phyloP scores from a whole-genome alignment of 768 basidiomycete genomes.

The Mycena vitilis region DNA sequence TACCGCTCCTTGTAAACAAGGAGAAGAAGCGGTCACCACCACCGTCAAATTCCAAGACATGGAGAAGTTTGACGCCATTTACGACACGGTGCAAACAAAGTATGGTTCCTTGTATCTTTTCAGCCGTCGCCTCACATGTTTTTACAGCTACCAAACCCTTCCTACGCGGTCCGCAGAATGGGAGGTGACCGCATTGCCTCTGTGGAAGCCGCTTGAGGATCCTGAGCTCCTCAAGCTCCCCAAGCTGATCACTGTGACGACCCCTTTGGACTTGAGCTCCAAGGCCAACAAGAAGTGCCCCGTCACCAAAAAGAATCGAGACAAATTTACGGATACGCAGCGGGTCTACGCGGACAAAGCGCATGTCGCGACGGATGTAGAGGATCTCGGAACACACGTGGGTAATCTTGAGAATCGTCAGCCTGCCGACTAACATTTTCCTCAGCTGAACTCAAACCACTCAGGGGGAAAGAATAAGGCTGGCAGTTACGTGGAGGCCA shows the following conservation, averaged over 20 bases:
- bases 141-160: not conserved
- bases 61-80: not conserved
- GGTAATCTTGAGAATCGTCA: not conserved
- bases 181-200: not conserved
- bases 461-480: not conserved
- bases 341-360: not conserved
- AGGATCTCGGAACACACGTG: not conserved
- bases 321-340: not conserved
- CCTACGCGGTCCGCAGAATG: not conserved
- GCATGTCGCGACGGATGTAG: not conserved
- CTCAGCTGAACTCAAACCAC: no score
- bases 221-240: not conserved
- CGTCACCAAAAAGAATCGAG: not conserved
- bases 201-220: not conserved
- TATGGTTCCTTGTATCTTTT: not conserved
- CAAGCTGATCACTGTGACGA: not conserved
- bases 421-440: no score
- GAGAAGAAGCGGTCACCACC: not conserved
- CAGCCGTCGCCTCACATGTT: not conserved
- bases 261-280: not conserved
- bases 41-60: not conserved
- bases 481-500: not conserved
- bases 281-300: not conserved
- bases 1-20: not conserved
- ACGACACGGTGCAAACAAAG: not conserved